Evolutionary conservation across 345 rosid species (phyloP).

Genomic region (Raphanus raphanistrum): DNA sequence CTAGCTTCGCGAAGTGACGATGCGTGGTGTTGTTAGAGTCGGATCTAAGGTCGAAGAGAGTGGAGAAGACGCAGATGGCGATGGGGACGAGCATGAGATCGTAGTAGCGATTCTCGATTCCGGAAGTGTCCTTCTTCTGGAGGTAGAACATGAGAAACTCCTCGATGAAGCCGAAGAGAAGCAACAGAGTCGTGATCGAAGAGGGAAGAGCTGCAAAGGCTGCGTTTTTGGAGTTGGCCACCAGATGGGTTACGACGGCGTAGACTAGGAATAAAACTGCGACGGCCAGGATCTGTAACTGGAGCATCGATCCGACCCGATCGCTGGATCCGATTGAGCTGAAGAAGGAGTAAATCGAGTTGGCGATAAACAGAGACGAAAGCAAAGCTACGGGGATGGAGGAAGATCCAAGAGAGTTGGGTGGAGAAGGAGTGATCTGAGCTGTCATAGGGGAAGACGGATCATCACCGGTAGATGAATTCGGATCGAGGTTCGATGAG

Average conservation of each 20-base stretch:
- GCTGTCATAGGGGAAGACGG: conserved; percentile 39
- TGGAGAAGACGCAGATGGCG: conserved; percentile 57
- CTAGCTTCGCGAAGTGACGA: conserved; percentile 43
- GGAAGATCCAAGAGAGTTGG: conserved; percentile 17
- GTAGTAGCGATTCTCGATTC: conserved; percentile 71
- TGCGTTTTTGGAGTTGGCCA: conserved; percentile 25
- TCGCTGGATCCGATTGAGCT: conserved; percentile 53
- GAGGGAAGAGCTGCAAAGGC: conserved; percentile 45
- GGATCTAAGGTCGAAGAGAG: conserved; percentile 50
- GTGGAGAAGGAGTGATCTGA: conserved; percentile 31
- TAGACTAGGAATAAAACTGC: conserved; percentile 60
- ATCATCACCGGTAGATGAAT: conserved; percentile 19
- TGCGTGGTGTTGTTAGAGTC: conserved; percentile 19
- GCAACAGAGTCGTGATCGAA: conserved; percentile 50
- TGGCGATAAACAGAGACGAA: conserved; percentile 51
- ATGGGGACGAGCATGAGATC: conserved; percentile 89
- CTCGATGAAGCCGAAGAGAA: conserved; percentile 76
- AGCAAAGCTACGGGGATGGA: conserved; percentile 39
- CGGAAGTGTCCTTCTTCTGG: conserved; percentile 69
- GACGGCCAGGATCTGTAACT: conserved; percentile 63
- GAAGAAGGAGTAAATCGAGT: conserved; percentile 60
- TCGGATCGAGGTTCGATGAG: conserved; percentile 35
- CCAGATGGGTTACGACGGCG: conserved; percentile 52
- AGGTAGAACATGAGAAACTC: conserved; percentile 76
- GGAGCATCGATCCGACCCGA: conserved; percentile 67